Conservation (phyloP, 2,329 filamentous ascomycete genomes). For the Xenoacremonium recifei region DNA sequence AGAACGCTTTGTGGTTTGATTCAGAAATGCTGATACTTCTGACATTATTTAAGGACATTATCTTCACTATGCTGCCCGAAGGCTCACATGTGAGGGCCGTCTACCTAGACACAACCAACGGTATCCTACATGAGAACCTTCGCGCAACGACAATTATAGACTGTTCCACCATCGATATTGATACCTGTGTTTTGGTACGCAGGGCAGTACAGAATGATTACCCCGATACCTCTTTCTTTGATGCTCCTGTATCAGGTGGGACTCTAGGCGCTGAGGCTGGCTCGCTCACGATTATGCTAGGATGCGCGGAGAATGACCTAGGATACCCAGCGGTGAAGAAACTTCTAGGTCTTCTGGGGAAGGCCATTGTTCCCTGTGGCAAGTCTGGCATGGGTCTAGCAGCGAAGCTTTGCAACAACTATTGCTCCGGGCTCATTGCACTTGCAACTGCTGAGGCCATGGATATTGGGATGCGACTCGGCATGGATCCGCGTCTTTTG, state of each 20-base stretch:
- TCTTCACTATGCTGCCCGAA: conserved; percentile 11
- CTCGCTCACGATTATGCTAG: conserved; percentile 8
- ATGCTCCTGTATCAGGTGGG: conserved; percentile 10
- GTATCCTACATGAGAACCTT: background rate
- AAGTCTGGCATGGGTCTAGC: conserved; percentile 6
- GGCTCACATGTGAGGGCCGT: conserved; percentile 6
- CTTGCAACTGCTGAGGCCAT: conserved; percentile 12
- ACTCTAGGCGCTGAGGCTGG: conserved; percentile 5
- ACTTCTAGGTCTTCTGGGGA: conserved; percentile 6
- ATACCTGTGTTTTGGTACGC: background rate
- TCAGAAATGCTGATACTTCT: too few species aligned
- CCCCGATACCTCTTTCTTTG: conserved; percentile 1
- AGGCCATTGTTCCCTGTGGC: conserved; percentile 16
- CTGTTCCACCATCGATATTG: conserved; percentile 9
- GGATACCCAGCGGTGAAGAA: background rate
- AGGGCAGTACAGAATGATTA: background rate
- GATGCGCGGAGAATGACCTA: conserved; percentile 1
- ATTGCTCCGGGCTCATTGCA: conserved; percentile 10
- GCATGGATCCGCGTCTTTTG: conserved; percentile 10
- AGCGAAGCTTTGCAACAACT: conserved; percentile 15
- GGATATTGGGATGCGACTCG: conserved; percentile 10
- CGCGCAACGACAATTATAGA: conserved; percentile 1
- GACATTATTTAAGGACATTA: conserved; percentile 1
- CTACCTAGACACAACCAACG: conserved; percentile 1
- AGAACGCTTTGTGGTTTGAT: too few species aligned